Percentiles rank a stretch among this genome's conserved stretches.
Evolutionary conservation across 257 asterid species (phyloP).

Genomic region (Przewalskia tangutica): DNA sequence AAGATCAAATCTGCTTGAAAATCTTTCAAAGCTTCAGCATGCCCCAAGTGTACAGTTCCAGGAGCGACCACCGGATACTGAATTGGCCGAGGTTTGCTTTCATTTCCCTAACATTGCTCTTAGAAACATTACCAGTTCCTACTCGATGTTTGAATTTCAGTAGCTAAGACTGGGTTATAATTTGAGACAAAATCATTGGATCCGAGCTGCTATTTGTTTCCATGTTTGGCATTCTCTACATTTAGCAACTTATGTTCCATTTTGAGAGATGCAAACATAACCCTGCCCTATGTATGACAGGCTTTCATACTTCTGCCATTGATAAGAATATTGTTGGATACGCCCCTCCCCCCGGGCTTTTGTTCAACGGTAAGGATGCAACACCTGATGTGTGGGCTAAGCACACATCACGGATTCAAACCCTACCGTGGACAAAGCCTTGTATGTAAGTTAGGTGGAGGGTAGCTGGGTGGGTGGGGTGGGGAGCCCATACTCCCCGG

Average conservation of each 20-base stretch:
- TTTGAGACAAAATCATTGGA: neutral
- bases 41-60: constrained; percentile 52
- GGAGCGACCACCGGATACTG: constrained; percentile 51
- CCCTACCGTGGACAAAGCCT: neutral
- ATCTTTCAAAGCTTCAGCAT: constrained; percentile 47
- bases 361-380: neutral
- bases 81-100: constrained; percentile 36
- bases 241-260: neutral
- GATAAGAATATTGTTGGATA: neutral
- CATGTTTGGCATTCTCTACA: neutral
- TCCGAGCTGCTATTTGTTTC: neutral
- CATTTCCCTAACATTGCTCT: neutral
- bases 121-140: neutral
- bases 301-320: neutral
- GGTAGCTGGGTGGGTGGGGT: neutral
- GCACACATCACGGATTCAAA: neutral
- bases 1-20: constrained; percentile 37
- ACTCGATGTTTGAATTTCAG: neutral
- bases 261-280: neutral
- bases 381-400: neutral
- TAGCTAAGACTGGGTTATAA: neutral
- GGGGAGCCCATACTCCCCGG: neutral
- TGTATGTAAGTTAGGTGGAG: neutral
- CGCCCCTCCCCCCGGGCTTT: neutral
- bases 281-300: neutral